Percentiles rank a stretch among this genome's conserved stretches.
phyloP scores from a whole-genome alignment of 306 rosid species.

The Boehmeria nivea region DNA sequence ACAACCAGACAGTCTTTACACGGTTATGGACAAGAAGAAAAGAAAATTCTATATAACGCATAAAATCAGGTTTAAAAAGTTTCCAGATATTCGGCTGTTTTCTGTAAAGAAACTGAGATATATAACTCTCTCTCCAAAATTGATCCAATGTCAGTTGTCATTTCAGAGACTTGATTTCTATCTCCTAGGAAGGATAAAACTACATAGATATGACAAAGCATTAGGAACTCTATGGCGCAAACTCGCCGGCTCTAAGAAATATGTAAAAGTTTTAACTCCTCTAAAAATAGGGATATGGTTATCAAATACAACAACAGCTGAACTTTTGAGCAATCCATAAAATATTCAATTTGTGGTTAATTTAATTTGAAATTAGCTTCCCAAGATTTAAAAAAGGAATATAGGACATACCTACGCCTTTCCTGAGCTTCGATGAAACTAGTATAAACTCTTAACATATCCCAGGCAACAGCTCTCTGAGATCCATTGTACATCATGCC shows the following conservation, averaged over 20 bases:
- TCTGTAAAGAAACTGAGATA: no score
- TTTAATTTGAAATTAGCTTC: not conserved
- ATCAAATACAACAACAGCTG: no score
- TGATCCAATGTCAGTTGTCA: not conserved
- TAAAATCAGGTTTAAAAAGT: slow-evolving; percentile 7
- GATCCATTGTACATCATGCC: slow-evolving; percentile 9
- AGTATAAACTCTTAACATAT: slow-evolving; percentile 81
- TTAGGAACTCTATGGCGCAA: no score
- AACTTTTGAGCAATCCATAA: not conserved
- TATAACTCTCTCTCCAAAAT: not conserved
- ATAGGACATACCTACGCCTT: slow-evolving; percentile 65
- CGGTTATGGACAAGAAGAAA: no score
- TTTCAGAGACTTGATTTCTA: not conserved
- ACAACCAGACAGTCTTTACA: slow-evolving; percentile 14
- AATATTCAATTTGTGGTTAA: no score
- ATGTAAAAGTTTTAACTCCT: no score
- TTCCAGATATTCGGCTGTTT: slow-evolving; percentile 10
- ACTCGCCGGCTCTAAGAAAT: no score
- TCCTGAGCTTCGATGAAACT: slow-evolving; percentile 76
- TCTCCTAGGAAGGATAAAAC: not conserved
- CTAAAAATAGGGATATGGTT: no score
- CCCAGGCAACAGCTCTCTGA: slow-evolving; percentile 94
- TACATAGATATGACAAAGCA: not conserved
- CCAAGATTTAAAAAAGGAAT: not conserved
- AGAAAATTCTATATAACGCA: slow-evolving; percentile 3